These are phyloP conservation scores for Solanum neorickii DNA, from an alignment of 257 asterid genomes.

Conservation along the genomic window DNA sequence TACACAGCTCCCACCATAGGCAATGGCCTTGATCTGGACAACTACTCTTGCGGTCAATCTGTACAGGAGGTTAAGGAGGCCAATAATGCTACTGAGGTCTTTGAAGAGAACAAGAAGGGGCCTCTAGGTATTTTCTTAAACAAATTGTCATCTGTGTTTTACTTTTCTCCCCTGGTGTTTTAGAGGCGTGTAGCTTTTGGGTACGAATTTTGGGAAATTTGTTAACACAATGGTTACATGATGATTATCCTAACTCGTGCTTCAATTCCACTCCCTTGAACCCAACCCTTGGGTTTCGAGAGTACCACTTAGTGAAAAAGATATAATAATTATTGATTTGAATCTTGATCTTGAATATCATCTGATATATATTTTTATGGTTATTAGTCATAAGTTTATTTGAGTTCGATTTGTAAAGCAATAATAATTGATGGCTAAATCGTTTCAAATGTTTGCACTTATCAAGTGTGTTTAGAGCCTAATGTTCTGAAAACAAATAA, in stretches of 20 bases:
- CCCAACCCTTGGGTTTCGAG: not conserved
- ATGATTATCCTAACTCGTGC: not conserved
- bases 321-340: not conserved
- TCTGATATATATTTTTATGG: no score
- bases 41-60: constrained; percentile 60
- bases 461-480: not conserved
- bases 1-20: constrained; percentile 41
- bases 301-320: not conserved
- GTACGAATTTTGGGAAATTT: not conserved
- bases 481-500: not conserved
- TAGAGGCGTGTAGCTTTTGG: no score
- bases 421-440: not conserved
- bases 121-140: constrained; percentile 19
- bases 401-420: not conserved
- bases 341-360: no score
- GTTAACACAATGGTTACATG: not conserved
- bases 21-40: constrained; percentile 76
- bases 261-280: not conserved
- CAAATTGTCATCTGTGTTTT: not conserved
- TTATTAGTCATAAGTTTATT: not conserved
- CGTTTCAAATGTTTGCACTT: not conserved
- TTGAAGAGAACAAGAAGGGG: constrained; percentile 31
- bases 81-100: not conserved
- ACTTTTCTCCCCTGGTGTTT: not conserved
- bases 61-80: constrained; percentile 47